Evolutionary conservation across 2,329 filamentous ascomycete species (phyloP).

Genomic region (Colletotrichum brevisporum): DNA sequence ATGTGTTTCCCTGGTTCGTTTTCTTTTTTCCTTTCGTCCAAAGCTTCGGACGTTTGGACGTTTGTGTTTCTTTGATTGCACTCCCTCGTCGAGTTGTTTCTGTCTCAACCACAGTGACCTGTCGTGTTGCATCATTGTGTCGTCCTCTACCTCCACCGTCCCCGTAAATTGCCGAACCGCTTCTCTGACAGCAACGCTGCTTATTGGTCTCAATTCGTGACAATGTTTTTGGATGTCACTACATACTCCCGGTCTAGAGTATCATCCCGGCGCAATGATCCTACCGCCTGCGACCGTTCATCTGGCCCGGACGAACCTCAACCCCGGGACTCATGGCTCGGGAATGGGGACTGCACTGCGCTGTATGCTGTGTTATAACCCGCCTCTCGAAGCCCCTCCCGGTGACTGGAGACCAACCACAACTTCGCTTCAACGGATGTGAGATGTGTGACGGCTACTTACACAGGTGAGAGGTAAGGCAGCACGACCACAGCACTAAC

Average conservation of each 20-base stretch:
- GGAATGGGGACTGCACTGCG: constrained; percentile 20
- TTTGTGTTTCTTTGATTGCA: neutral
- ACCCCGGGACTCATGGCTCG: constrained; percentile 21
- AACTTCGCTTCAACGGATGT: constrained; percentile 17
- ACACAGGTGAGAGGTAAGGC: neutral
- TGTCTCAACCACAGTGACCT: no score
- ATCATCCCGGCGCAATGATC: constrained; percentile 14
- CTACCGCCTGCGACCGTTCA: constrained; percentile 20
- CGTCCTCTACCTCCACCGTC: no score
- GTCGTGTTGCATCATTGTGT: no score
- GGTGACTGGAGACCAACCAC: constrained; percentile 2
- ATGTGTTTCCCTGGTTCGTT: constrained; percentile 19
- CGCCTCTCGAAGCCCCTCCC: neutral
- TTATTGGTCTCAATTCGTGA: no score
- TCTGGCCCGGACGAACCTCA: constrained; percentile 27
- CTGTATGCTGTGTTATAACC: constrained; percentile 1
- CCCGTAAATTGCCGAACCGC: no score
- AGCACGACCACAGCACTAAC: neutral
- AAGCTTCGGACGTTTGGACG: constrained; percentile 1
- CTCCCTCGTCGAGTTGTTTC: no score
- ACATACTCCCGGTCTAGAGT: neutral
- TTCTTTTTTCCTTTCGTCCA: constrained; percentile 21
- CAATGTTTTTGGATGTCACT: no score
- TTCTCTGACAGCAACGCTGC: no score
- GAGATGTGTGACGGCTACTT: constrained; percentile 26